Conservation (phyloP, 163 green algal genomes). For the Coccomyxa subellipsoidea region DNA sequence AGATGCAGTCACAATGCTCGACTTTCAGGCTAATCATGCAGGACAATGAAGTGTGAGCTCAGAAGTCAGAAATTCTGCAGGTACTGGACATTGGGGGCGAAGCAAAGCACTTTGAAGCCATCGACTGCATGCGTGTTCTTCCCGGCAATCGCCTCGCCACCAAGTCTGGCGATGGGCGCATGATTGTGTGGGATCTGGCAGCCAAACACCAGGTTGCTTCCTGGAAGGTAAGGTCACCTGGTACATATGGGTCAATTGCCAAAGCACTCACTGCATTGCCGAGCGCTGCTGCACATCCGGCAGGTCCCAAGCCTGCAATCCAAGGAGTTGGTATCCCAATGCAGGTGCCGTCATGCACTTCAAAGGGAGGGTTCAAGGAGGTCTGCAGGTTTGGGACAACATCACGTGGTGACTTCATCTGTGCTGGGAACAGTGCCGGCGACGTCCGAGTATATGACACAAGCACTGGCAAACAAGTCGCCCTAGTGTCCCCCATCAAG, state of each 20-base stretch:
- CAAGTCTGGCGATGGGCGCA: conserved; percentile 51
- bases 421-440: conserved; percentile 41
- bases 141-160: conserved; percentile 28
- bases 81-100: conserved; percentile 22
- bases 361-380: background rate
- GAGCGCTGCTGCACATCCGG: background rate
- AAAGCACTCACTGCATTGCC: background rate
- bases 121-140: conserved; percentile 47
- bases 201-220: conserved; percentile 11
- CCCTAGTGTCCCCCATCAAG: conserved; percentile 36
- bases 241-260: background rate
- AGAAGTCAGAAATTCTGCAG: background rate
- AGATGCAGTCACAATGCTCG: too few species aligned
- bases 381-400: conserved; percentile 47
- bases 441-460: conserved; percentile 49
- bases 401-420: conserved; percentile 39
- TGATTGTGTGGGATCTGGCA: conserved; percentile 44
- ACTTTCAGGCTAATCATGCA: too few species aligned
- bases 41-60: too few species aligned
- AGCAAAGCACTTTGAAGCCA: conserved; percentile 19
- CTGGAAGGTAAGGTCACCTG: conserved; percentile 34
- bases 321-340: background rate
- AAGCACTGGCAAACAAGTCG: conserved; percentile 30
- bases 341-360: conserved; percentile 36
- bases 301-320: background rate